Base-by-base conservation (phyloP, 257 asterid genomes). In the Jasminum sambac region DNA sequence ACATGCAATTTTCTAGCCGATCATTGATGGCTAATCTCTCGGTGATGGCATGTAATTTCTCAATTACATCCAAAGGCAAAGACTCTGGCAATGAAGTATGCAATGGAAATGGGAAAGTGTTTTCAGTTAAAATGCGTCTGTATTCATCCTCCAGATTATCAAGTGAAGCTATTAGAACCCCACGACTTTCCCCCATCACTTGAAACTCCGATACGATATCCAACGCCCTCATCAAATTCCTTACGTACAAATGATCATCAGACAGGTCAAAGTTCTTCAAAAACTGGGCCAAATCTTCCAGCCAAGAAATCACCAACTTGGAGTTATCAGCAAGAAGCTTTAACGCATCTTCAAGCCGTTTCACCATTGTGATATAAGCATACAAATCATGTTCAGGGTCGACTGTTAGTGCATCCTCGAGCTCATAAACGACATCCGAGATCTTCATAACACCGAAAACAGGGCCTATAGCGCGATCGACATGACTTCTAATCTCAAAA, bases 291-390 rank as follows among this genome's bases (percentile, higher is more conserved):
- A 83, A 87, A 12, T 85, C 96, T 52, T 90, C 88, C 38, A 94
- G 82, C 97, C 98, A 94, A 63, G 86, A 71, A 66, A 85, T 74
- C 43, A 84, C 89, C 81, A 94, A 57, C 34, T 72, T 68, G 83
- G 92, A 83, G 46, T 84, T 86, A 69, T 80, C 84, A 2, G 82
- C 75, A 12, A 94, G 96, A 68, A 94, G 90, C 78, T 84, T 72
- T 5, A 85, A 73, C 4, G 96, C 89, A 63, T 86, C 96, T 63
- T 84, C 78, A 65, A 86, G 88, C 66, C 86, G 78, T 72, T 77
- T 83, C 68, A 89, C 52, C 9, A 72, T 74, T 1, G 70, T 19
- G 2, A 93, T 63, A 63, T 81, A 85, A 16, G 61, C 44, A 14
- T 13, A 67, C 17, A 90, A 41, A 64, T 74, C 85, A 5, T 58